Evolutionary conservation across 2,329 filamentous ascomycete species (phyloP), one percentile per base, ranked within the genome.

Genomic region (Penicillium digitatum): DNA sequence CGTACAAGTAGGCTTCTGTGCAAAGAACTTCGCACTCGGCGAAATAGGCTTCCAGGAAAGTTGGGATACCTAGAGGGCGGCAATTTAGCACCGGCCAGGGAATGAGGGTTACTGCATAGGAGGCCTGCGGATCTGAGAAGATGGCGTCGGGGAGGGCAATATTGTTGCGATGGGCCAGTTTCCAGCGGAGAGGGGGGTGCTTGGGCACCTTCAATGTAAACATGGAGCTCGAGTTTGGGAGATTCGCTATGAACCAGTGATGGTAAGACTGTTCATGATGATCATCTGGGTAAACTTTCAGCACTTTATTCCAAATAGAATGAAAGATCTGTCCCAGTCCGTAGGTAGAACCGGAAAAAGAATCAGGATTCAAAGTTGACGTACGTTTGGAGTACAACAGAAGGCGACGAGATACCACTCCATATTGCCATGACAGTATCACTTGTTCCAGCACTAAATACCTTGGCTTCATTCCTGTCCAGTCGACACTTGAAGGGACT

Each of bases 151-250:
- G 62, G 16, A 74, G 58, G 3, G 59, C n/a, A 10, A 73, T 61
- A 4, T 60, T 64, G 56, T 78, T 78, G 20, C 72, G 70, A 27
- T 71, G 67, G 3, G 76, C 68, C 10, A 78, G 66, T 27, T 70
- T 70, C 75, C 75, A 79, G 48, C 72, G 69, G 2, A 79, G 64
- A 18, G 69, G 62, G 62, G 0, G 76, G 73, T 1, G 68, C 72
- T n/a, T 78, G 62, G 1, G 74, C 77, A 7, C 77, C 77, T 67
- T 79, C 77, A 47, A 79, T 76, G 62, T 79, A 76, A 22, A 79
- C 54, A 58, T 79, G 77, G 7, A 78, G 74, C 58, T 79, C 77
- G 24, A 78, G 72, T 51, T 79, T 79, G 6, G 77, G 1, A 78
- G 62, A 1, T 59, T 47, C 1, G 62, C 55, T 35, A 76, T 71